Conservation (phyloP, 345 rosid genomes). For the Camelina neglecta region DNA sequence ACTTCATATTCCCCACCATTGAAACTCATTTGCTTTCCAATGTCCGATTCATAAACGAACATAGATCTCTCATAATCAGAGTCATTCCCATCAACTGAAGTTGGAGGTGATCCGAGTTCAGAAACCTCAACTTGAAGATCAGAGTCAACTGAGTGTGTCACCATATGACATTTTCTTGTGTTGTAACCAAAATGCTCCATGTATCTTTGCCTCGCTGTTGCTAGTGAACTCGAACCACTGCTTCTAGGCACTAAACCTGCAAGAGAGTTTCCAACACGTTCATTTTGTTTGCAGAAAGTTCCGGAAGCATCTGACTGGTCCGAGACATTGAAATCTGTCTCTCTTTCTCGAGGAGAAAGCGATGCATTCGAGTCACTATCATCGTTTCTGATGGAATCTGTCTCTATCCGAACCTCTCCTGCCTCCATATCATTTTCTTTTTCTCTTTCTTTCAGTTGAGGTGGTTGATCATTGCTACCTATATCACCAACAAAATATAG, state of each 20-base stretch:
- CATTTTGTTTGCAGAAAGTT: conserved; percentile 38
- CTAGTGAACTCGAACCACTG: conserved; percentile 49
- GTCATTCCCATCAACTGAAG: conserved; percentile 57
- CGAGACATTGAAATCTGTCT: conserved; percentile 27
- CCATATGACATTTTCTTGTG: conserved; percentile 53
- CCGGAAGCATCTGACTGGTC: conserved; percentile 33
- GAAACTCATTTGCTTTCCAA: conserved; percentile 48
- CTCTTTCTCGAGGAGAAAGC: conserved; percentile 47
- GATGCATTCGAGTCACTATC: conserved; percentile 43
- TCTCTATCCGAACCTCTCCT: conserved; percentile 48
- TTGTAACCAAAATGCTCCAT: conserved; percentile 53
- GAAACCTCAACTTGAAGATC: conserved; percentile 97
- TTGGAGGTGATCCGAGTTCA: conserved; percentile 75
- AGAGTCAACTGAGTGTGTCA: conserved; percentile 74
- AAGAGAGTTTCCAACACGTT: conserved; percentile 38
- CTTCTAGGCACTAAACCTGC: conserved; percentile 52
- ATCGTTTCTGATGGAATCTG: conserved; percentile 45
- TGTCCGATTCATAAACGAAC: conserved; percentile 57
- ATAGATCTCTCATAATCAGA: conserved; percentile 61
- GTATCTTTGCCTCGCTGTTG: conserved; percentile 46
- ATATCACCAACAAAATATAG: conserved; percentile 16
- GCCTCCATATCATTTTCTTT: conserved; percentile 36
- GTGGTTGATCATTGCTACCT: conserved; percentile 45
- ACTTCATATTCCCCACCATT: conserved; percentile 48
- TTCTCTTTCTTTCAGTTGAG: conserved; percentile 33